phyloP scores from a whole-genome alignment of 1,139 yeast species.

The Wickerhamomyces sp. region DNA sequence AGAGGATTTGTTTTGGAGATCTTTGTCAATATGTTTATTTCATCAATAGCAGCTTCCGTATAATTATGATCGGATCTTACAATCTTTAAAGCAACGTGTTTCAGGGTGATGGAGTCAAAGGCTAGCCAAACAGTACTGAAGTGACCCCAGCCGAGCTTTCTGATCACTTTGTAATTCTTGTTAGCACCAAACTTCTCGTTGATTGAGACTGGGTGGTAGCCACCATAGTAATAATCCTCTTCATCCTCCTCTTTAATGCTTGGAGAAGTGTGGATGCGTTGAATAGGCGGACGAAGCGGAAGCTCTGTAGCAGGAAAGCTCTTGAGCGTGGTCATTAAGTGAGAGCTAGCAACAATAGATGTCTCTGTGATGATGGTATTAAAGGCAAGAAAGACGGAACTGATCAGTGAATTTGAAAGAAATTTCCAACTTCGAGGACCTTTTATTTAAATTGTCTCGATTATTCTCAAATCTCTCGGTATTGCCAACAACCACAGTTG shows the following conservation, averaged over 20 bases:
- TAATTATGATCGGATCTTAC: slow-evolving; percentile 67
- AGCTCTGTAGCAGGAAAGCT: slow-evolving; percentile 5
- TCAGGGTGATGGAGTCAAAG: slow-evolving; percentile 45
- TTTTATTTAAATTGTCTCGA: too few relatives aligned
- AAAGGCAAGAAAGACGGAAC: too few relatives aligned
- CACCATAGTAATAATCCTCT: slow-evolving; percentile 73
- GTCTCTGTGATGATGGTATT: too few relatives aligned
- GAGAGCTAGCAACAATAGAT: too few relatives aligned
- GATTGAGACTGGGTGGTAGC: slow-evolving; percentile 79
- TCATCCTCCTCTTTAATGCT: slow-evolving; percentile 56
- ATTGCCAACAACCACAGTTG: too few relatives aligned
- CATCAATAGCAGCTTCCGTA: slow-evolving; percentile 85
- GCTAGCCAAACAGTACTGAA: slow-evolving; percentile 90
- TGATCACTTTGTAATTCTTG: slow-evolving; percentile 57
- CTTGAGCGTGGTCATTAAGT: not conserved
- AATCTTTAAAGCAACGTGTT: slow-evolving; percentile 79
- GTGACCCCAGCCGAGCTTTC: slow-evolving; percentile 92
- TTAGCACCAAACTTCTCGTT: slow-evolving; percentile 64
- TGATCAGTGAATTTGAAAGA: too few relatives aligned
- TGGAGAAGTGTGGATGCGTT: not conserved
- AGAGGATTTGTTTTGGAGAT: slow-evolving; percentile 43
- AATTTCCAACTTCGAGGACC: too few relatives aligned
- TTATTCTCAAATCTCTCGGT: too few relatives aligned
- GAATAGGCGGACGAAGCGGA: too few relatives aligned
- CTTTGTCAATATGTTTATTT: slow-evolving; percentile 55